Evolutionary conservation across 345 rosid species (phyloP), one percentile per base, ranked within the genome.

Genomic region (Dipteronia dyeriana): DNA sequence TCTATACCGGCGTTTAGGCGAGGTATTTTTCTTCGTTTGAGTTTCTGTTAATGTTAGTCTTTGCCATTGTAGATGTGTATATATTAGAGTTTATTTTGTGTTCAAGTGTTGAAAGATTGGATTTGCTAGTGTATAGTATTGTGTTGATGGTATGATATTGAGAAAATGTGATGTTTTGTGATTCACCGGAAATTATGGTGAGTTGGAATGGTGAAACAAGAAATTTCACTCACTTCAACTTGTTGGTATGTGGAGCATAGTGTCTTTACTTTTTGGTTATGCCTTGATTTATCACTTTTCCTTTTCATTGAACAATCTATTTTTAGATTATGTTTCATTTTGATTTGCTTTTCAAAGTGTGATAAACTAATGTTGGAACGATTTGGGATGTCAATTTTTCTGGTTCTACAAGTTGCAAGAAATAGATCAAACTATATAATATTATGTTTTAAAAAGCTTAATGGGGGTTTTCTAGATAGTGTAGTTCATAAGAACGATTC

Each of bases 1-100:
- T 95, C 98, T 8, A 93, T 95, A 75, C 98, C 98, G 69, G 98
- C 97, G 2, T 95, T 95, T 79, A 89, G 95, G 47, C 88, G 94
- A 88, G 97, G 97, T 87, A 70, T 17, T 19, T 16, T n/a, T 60
- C 57, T 23, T 61, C 26, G 17, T 9, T 74, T 17, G 23, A 9
- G 7, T 68, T 61, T 47, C 14, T 29, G 2, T 26, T 9, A 14
- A 75, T 56, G 19, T 63, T 17, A 22, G 60, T 1, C 10, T 25
- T 26, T 49, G 38, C 20, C 11, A 38, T 39, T 57, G 14, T 45
- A 68, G 12, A 9, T 68, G n/a, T 68, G 70, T 19, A 26, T 57
- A 20, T 19, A 25, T 38, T 22, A 38, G 22, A 16, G 2, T 49
- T 10, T 34, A 19, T 34, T 68, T 26, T 39, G 73, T 16, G 72